Evolutionary conservation across 768 basidiomycete genomes (phyloP), one percentile per base, ranked within the genome.

Genomic region (Coprinellus aureogranulatus): DNA sequence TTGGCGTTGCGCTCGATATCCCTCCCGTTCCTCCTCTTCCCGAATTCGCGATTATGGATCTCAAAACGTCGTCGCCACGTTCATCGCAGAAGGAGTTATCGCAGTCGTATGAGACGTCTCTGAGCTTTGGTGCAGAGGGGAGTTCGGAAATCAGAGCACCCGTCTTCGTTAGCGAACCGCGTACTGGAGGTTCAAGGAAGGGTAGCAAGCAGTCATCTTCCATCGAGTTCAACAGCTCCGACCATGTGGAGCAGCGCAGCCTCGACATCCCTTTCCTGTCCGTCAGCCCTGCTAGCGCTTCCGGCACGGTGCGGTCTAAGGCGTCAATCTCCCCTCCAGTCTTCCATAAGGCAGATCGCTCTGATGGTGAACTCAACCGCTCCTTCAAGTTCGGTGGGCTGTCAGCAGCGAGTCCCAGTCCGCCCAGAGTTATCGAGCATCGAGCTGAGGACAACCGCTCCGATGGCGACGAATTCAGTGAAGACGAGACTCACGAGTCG

Each of bases 361-460:
- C 87, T 0, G 77, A 87, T 59, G 90, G 89, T 0, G 77, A 85
- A 60, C 78, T 92, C 45, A 85, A 91, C 60, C 79, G 73, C 8
- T 81, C 84, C 22, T 92, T 92, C 80, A 88, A 79, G 65, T 92
- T 91, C 59, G 89, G 90, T 25, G 89, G 88, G 23, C 12, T 58
- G 4, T 50, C 55, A 30, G 22, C 37, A 22, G 26, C 39, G 23
- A 53, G 30, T 37, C 57, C 50, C 9, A 53, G 44, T n/a, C 44
- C 51, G 3, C 63, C 74, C 10, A 74, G 74, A 4, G 63, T 65
- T 46, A 59, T 56, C 20, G 57, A 62, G 46, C 58, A 68, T 4
- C 66, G 70, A 0, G 60, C 65, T 9, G 27, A 59, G n/a, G 48
- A 62, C 22, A 52, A 25, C 26, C 25, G n/a, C 5, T 52, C 39